Base-by-base conservation (phyloP, 1,139 yeast genomes). In the Insectozyma bohioensis region DNA sequence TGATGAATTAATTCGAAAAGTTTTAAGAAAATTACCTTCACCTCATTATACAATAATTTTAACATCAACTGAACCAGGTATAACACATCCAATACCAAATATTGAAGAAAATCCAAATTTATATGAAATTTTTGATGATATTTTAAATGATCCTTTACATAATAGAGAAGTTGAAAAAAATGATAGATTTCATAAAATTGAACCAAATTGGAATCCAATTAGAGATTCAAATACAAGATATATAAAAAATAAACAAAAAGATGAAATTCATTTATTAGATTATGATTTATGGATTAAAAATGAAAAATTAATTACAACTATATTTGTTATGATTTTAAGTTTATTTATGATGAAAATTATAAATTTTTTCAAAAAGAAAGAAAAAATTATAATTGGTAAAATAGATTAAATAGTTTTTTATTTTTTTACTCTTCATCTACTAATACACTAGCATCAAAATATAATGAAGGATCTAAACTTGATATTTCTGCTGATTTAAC, bases 401-500 rank as follows among this genome's bases (percentile, higher is more conserved):
- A n/a, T n/a, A n/a, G n/a, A n/a, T n/a, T n/a, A n/a, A n/a, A n/a
- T n/a, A n/a, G n/a, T n/a, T n/a, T n/a, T n/a, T n/a, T n/a, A n/a
- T n/a, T 58, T 6, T 49, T 50, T 14, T 66, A 74, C 14, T 64
- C 68, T 30, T 69, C 77, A 40, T 67, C 70, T 13, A 67, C 59
- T 34, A 70, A 47, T 6, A 68, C 69, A 45, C 74, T 68, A 7
- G 92, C 94, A 61, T 83, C 96, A 53, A 90, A 90, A 56, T 84
- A 87, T 36, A 84, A 65, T 26, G 85, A 76, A 12, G 97, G 97
- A 52, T 88, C 92, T 39, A 92, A 70, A 2, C 88, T 83, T 26
- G 82, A 72, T 21, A 88, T 77, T 52, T 85, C 86, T 14, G 95
- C 95, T 38, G 87, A 78, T 28, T 62, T 70, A 8, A 83, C 81